Base-by-base conservation (phyloP, 2,329 filamentous ascomycete genomes). In the Thermothelomyces thermophilus region DNA sequence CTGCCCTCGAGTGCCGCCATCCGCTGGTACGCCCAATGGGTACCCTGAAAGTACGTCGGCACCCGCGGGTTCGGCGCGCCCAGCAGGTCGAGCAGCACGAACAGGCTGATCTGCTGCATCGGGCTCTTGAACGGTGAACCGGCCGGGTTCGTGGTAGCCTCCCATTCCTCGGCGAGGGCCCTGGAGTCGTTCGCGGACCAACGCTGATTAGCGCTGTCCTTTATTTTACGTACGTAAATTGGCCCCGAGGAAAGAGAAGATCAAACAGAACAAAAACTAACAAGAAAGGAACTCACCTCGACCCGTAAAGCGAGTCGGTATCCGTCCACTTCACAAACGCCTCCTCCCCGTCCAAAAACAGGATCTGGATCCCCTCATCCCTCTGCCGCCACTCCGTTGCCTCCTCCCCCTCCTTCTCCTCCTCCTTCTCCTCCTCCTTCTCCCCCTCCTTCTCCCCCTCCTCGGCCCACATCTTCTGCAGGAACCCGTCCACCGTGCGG, bases 31-130 rank as follows among this genome's bases (percentile, higher is more conserved):
- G 90, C 90, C 91, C 91, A 96, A 65, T 97, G 91, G 0, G 91
- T 96, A 1, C 84, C 86, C 52, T 83, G 76, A 65, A 94, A 96
- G 70, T 91, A 96, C 0, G 88, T 94, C 1, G 89, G 89, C 1
- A 98, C 76, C 0, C 62, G 70, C 0, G 90, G 89, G 36, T 79
- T 67, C 10, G 78, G 69, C 0, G 80, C 71, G 8, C 93, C 93
- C 0, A 97, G 80, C 8, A 97, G 77, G 65, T 97, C 93, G 26
- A 97, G 79, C n/a, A 97, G 80, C 8, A 97, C 75, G 64, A 97
- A 95, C 10, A 91, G 70, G 35, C 80, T 81, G 55, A 94, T 91
- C 46, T 86, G 84, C 24, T 77, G 76, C 4, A 93, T 68, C 0
- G 80, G 79, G 26, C 79, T 88, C 55, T 76, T 79, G 67, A 85